Conservation (phyloP, 306 rosid genomes). For the Lablab purpureus region DNA sequence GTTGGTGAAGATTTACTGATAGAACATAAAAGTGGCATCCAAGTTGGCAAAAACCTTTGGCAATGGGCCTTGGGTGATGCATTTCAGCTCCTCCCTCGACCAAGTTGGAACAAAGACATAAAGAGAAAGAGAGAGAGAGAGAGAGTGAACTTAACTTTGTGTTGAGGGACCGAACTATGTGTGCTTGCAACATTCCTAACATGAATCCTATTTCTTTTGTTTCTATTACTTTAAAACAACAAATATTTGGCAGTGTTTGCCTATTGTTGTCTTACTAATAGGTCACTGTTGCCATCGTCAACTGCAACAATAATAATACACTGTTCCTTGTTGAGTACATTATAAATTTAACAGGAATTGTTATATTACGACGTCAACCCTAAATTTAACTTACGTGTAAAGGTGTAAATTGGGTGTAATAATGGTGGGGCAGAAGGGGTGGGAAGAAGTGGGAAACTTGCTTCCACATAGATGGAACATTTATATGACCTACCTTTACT, state of each 20-base stretch:
- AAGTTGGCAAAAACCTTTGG: background rate
- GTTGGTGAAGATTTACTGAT: background rate
- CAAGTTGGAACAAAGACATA: background rate
- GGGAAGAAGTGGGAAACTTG: background rate
- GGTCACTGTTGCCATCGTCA: constrained; percentile 27
- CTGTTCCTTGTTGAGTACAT: background rate
- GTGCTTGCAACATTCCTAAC: constrained; percentile 57
- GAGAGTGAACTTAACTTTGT: background rate
- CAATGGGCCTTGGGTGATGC: constrained; percentile 17
- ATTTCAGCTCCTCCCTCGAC: background rate
- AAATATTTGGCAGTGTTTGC: constrained; percentile 29
- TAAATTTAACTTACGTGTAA: constrained; percentile 30
- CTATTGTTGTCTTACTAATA: constrained; percentile 41
- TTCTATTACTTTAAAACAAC: constrained; percentile 37
- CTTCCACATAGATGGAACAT: background rate
- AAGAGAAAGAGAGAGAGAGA: background rate
- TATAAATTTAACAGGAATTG: background rate
- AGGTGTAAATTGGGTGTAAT: constrained; percentile 14
- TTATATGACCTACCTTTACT: background rate
- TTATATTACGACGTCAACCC: constrained; percentile 8
- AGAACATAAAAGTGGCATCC: background rate
- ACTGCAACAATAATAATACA: constrained; percentile 25
- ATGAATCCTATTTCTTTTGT: constrained; percentile 40
- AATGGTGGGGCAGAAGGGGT: constrained; percentile 8
- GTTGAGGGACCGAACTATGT: constrained; percentile 33